Evolutionary conservation across 768 basidiomycete species (phyloP), one percentile per base, ranked within the genome.

Genomic region (Psilocybe cubensis): DNA sequence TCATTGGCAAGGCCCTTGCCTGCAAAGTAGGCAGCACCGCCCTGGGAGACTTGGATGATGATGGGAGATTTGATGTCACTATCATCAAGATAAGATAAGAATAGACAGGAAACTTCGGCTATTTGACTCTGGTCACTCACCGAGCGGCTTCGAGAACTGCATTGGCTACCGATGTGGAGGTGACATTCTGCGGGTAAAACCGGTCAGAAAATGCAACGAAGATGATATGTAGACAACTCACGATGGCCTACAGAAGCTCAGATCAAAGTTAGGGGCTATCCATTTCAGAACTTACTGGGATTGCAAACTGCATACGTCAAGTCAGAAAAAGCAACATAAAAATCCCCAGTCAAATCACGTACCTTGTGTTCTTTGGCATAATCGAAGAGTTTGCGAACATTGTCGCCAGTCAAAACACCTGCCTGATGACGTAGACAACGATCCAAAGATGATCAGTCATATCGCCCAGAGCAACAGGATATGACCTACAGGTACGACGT

Each of bases 31-130:
- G 96, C 96, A 60, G 86, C 84, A 67, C 97, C 97, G 56, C 97
- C 97, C 73, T 99, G 96, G 54, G 97, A 99, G 61, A 96, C 88
- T 72, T 98, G 97, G 67, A 98, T 79, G 76, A 99, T 98, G 77
- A 99, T 95, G 57, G 96, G 96, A 27, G 96, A 83, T 74, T 98
- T 98, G 83, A 92, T 85, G 73, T 98, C 97, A 63, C 93, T 93
- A 66, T 51, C 44, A 56, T 52, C 55, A 24, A 43, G 54, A 59
- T 70, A 58, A 63, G 57, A 68, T 54, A 58, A 55, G 49, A 54
- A 41, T 57, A 59, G 42, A 50, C 41, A n/a, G n/a, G 33, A 49
- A 35, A 49, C 40, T 18, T 40, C 28, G 28, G 47, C 48, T 48
- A 29, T 38, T 48, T 31, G 45, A 40, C 28, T 29, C 20, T 41